Conservation (phyloP, 2,329 filamentous ascomycete species). For the Calonectria naviculata region DNA sequence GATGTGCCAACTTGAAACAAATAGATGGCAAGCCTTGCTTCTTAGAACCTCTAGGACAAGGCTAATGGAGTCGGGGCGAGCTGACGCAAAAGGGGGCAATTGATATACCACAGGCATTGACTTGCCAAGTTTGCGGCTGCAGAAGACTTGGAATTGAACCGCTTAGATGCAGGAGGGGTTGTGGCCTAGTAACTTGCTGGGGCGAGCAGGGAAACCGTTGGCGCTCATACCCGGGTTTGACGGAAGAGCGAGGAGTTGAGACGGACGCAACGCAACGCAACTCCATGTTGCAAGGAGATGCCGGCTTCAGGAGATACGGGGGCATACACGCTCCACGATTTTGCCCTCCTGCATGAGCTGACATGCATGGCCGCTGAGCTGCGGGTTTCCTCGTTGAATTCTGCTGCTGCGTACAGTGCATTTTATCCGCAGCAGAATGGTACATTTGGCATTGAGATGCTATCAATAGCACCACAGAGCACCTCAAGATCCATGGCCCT, state of each 20-base stretch:
- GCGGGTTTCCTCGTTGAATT: conserved; percentile 12
- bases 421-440: conserved; percentile 15
- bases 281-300: conserved; percentile 27
- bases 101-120: neutral
- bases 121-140: neutral
- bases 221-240: conserved; percentile 24
- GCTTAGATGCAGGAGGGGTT: conserved; percentile 17
- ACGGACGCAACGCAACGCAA: conserved; percentile 31
- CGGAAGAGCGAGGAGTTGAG: conserved; percentile 22
- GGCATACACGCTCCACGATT: conserved; percentile 14
- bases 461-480: conserved; percentile 30
- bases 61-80: neutral
- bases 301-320: conserved; percentile 20
- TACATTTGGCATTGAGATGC: conserved; percentile 20
- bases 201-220: conserved; percentile 21
- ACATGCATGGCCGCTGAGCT: conserved; percentile 33
- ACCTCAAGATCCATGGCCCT: conserved; percentile 24
- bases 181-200: neutral
- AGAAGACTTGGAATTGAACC: conserved; percentile 6
- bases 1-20: conserved; percentile 39
- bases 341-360: conserved; percentile 32
- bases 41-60: conserved; percentile 6
- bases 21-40: conserved; percentile 26
- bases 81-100: conserved; percentile 7
- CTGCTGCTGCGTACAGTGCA: conserved; percentile 7